Evolutionary conservation across 305 asterid species (phyloP).

Genomic region (Nicotiana rustica): DNA sequence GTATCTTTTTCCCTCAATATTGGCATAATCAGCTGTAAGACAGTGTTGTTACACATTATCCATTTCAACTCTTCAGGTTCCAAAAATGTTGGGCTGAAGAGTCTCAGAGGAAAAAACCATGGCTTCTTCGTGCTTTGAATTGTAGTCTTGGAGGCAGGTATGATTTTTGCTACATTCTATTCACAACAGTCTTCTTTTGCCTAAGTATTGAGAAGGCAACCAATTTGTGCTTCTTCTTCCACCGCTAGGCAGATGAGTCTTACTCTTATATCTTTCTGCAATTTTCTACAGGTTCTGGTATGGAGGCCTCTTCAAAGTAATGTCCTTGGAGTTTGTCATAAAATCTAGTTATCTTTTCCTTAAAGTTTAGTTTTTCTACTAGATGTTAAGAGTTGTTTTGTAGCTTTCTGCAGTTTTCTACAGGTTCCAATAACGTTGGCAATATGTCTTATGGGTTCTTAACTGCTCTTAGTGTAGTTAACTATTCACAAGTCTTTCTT

Average conservation of each 20-base stretch:
- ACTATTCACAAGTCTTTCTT: conserved; percentile 5
- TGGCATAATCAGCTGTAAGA: conserved; percentile 16
- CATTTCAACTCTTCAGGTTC: conserved; percentile 38
- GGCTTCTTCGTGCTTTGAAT: conserved; percentile 53
- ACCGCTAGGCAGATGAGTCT: neutral
- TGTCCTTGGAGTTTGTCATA: conserved; percentile 30
- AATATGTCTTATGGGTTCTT: conserved; percentile 6
- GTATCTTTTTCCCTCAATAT: conserved; percentile 26
- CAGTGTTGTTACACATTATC: neutral
- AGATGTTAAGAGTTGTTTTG: neutral
- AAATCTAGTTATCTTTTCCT: conserved; percentile 1
- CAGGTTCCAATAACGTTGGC: neutral
- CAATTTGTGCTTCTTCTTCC: neutral
- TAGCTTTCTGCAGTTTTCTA: too few species aligned
- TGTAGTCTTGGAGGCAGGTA: conserved; percentile 52
- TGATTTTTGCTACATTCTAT: conserved; percentile 15
- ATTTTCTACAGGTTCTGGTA: conserved; percentile 52
- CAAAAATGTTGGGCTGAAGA: conserved; percentile 52
- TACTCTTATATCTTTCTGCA: conserved; percentile 32
- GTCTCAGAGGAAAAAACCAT: conserved; percentile 46
- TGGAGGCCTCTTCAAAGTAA: conserved; percentile 56
- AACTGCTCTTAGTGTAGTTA: neutral
- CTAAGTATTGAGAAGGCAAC: conserved; percentile 23
- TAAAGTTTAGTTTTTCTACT: conserved; percentile 1
- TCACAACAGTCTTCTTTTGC: conserved; percentile 21